Evolutionary conservation across 768 basidiomycete species (phyloP), one percentile per base, ranked within the genome.

Genomic region (Mycena rebaudengoi): DNA sequence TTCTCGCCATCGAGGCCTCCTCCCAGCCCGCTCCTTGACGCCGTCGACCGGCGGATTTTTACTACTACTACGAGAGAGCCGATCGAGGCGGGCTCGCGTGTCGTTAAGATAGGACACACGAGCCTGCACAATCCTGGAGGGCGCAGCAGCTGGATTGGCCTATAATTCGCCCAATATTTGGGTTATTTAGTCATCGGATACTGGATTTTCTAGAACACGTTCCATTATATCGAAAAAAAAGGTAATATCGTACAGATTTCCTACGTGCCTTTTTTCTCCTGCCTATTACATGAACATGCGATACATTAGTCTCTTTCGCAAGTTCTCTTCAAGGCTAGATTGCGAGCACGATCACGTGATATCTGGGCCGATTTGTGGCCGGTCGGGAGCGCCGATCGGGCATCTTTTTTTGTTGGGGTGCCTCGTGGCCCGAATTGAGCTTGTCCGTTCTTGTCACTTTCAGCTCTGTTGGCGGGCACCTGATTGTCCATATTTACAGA

Each of bases 31-130:
- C 76, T 92, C 60, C 80, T 91, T 46, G 94, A 95, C 69, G 88
- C 59, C 20, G 51, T 64, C 25, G 61, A 57, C 37, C 49, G 58
- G 52, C 35, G 69, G 46, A 29, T 26, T 13, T 67, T n/a, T n/a
- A n/a, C n/a, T n/a, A n/a, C n/a, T n/a, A n/a, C 37, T 20, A 62
- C 16, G 39, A 41, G 25, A 21, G 71, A 67, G 55, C 63, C 50
- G 43, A 44, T 58, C 32, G 58, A 68, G 18, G 53, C 66, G 21
- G 74, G 58, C 63, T 78, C 74, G 72, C 82, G 73, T 76, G 82
- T 87, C 29, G 85, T 99, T 49, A 98, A 99, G 77, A 96, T 99
- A 73, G 95, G 96, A 5, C 96, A 98, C 78, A 96, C 95, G 30
- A 87, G 87, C 67, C 76, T 99, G 73, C 97, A 98, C 71, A 99